phyloP scores from a whole-genome alignment of 108 stramenopile genomes.

The Fragilaria radians region DNA sequence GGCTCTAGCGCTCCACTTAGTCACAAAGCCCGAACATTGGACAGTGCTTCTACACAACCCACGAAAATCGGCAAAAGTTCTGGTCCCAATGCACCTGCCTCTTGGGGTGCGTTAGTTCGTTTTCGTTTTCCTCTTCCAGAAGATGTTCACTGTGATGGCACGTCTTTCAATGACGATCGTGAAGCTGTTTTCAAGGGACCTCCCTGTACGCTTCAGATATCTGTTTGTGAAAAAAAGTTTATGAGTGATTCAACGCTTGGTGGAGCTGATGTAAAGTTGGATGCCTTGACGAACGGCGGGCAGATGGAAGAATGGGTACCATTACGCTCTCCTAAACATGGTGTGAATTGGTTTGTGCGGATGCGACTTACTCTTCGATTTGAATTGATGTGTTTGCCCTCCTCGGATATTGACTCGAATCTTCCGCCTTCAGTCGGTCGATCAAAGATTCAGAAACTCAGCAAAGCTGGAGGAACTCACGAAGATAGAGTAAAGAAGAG shows the following conservation, averaged over 20 bases:
- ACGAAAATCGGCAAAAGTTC: slow-evolving; percentile 71
- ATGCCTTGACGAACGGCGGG: slow-evolving; percentile 64
- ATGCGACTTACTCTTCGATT: slow-evolving; percentile 76
- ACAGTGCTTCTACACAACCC: slow-evolving; percentile 66
- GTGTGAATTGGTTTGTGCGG: slow-evolving; percentile 84
- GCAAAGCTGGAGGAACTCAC: slow-evolving; percentile 53
- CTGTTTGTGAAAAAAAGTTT: slow-evolving; percentile 87
- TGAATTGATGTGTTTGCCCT: slow-evolving; percentile 76
- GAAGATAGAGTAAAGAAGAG: slow-evolving; percentile 44
- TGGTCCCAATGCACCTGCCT: slow-evolving; percentile 84
- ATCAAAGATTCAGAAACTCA: slow-evolving; percentile 59
- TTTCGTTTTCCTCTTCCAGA: slow-evolving; percentile 85
- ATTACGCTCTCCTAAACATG: slow-evolving; percentile 54
- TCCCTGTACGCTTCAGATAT: slow-evolving; percentile 69
- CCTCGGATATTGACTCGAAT: slow-evolving; percentile 17
- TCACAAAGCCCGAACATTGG: slow-evolving; percentile 68
- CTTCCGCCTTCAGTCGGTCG: slow-evolving; percentile 64
- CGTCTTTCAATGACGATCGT: slow-evolving; percentile 59
- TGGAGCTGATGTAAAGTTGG: slow-evolving; percentile 68
- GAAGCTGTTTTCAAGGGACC: slow-evolving; percentile 84
- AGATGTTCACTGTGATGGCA: slow-evolving; percentile 60
- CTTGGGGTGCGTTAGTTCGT: slow-evolving; percentile 81
- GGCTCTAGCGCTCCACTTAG: slow-evolving; percentile 62
- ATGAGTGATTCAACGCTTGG: slow-evolving; percentile 74
- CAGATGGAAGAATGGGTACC: slow-evolving; percentile 90